phyloP scores from a whole-genome alignment of 306 rosid species.

The Vigna radiata region DNA sequence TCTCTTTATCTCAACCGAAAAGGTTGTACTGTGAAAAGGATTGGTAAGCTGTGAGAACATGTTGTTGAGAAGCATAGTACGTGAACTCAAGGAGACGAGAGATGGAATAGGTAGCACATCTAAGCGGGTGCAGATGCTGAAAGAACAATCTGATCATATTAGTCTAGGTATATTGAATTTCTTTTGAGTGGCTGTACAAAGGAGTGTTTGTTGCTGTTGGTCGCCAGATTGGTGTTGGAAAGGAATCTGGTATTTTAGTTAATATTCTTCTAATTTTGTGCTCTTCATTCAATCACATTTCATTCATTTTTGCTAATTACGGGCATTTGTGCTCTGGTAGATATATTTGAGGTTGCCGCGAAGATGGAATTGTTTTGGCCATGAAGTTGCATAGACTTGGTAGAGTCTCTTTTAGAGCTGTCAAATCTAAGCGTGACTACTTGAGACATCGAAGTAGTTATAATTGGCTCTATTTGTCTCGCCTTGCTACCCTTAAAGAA shows the following conservation, averaged over 20 bases:
- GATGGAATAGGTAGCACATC: too few species aligned
- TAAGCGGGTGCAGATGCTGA: too few species aligned
- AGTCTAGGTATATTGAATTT: neutral
- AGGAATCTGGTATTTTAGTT: conserved; percentile 77
- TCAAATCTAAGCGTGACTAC: conserved; percentile 95
- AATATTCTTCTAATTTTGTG: conserved; percentile 5
- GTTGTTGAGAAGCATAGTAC: too few species aligned
- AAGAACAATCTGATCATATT: neutral
- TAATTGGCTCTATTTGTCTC: conserved; percentile 92
- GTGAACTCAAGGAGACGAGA: too few species aligned
- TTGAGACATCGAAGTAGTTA: conserved; percentile 84
- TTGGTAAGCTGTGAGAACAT: too few species aligned
- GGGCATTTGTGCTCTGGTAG: conserved; percentile 49
- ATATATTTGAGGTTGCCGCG: conserved; percentile 91
- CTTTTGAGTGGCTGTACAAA: conserved; percentile 42
- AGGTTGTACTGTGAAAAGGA: too few species aligned
- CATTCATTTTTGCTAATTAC: neutral
- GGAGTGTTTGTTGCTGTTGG: conserved; percentile 89
- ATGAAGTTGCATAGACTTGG: conserved; percentile 95
- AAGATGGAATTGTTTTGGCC: conserved; percentile 85
- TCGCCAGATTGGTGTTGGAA: conserved; percentile 96
- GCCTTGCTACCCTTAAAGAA: conserved; percentile 93
- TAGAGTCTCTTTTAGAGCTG: conserved; percentile 91
- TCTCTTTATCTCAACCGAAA: too few species aligned
- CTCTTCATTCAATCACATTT: neutral